Percentiles rank a stretch among this genome's conserved stretches.
These are phyloP conservation scores for Talaromyces proteolyticus DNA, from an alignment of 495 filamentous ascomycete genomes.

Conservation along the genomic window DNA sequence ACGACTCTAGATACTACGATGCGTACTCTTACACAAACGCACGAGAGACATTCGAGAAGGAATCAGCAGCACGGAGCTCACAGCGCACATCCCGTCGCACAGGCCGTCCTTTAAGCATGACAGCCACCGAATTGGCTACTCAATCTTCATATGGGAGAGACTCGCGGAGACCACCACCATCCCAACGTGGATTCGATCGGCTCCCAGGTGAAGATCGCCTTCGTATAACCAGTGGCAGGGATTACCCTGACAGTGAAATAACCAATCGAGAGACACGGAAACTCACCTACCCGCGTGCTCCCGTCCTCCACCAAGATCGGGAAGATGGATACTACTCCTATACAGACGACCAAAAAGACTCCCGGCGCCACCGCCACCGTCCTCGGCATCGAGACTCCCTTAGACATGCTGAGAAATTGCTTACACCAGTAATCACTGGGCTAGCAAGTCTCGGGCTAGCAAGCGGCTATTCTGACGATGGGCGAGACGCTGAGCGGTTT, in stretches of 20 bases:
- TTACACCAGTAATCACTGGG: constrained; percentile 18
- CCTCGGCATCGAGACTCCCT: constrained; percentile 17
- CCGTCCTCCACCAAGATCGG: constrained; percentile 33
- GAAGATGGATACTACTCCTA: constrained; percentile 32
- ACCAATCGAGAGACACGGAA: constrained; percentile 20
- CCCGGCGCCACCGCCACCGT: constrained; percentile 19
- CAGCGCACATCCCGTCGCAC: constrained; percentile 43
- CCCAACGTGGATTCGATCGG: constrained; percentile 58
- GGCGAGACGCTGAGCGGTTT: constrained; percentile 25
- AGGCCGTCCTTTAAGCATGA: constrained; percentile 60
- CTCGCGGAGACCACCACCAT: constrained; percentile 49
- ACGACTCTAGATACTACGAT: constrained; percentile 55
- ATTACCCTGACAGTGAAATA: constrained; percentile 19
- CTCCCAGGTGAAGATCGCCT: constrained; percentile 33
- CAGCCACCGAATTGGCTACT: constrained; percentile 43
- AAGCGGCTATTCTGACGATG: constrained; percentile 28
- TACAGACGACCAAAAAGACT: constrained; percentile 20
- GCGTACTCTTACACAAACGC: constrained; percentile 70
- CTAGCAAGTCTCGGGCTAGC: constrained; percentile 36
- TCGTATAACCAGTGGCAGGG: constrained; percentile 21
- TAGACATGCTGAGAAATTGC: constrained; percentile 11
- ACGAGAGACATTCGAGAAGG: constrained; percentile 61
- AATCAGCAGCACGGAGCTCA: constrained; percentile 45
- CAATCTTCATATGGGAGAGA: constrained; percentile 37
- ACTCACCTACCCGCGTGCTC: constrained; percentile 24